These are phyloP conservation scores for Wallacemonas sp. DNA, from an alignment of 208 protist species.

Conservation along the genomic window DNA sequence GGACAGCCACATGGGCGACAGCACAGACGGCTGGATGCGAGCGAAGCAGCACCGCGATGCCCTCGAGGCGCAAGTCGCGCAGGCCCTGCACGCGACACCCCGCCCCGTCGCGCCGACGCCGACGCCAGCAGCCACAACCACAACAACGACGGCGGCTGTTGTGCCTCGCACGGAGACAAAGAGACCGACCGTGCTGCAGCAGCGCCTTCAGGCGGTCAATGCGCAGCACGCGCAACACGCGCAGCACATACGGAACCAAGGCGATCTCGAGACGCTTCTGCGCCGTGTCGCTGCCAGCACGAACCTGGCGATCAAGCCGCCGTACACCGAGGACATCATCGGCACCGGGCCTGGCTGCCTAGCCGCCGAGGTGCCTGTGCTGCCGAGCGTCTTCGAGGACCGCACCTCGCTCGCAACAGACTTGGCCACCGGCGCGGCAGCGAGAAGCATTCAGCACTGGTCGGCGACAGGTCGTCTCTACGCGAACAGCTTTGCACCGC, in stretches of 20 bases:
- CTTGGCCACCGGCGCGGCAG: neutral
- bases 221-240: conserved; percentile 33
- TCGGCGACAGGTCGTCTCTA: conserved; percentile 35
- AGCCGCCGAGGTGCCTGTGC: conserved; percentile 39
- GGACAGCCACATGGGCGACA: too few relatives aligned
- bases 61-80: neutral
- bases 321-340: conserved; percentile 65
- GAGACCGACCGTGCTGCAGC: conserved; percentile 12
- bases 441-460: conserved; percentile 12
- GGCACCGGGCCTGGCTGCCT: conserved; percentile 42
- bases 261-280: conserved; percentile 18
- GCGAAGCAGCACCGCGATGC: conserved; percentile 7
- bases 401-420: neutral
- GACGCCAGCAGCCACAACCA: too few relatives aligned
- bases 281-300: conserved; percentile 41
- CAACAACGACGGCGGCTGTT: neutral
- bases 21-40: neutral
- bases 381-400: conserved; percentile 57
- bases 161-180: neutral
- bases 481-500: conserved; percentile 57
- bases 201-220: conserved; percentile 39
- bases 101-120: too few relatives aligned
- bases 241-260: conserved; percentile 28
- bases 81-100: neutral
- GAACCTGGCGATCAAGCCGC: conserved; percentile 24